A percentile compares a stretch with the other conserved stretches of the same genome.
These are phyloP conservation scores for Purpureocillium takamizusanense DNA, from an alignment of 2,329 filamentous ascomycete genomes.

Conservation along the genomic window DNA sequence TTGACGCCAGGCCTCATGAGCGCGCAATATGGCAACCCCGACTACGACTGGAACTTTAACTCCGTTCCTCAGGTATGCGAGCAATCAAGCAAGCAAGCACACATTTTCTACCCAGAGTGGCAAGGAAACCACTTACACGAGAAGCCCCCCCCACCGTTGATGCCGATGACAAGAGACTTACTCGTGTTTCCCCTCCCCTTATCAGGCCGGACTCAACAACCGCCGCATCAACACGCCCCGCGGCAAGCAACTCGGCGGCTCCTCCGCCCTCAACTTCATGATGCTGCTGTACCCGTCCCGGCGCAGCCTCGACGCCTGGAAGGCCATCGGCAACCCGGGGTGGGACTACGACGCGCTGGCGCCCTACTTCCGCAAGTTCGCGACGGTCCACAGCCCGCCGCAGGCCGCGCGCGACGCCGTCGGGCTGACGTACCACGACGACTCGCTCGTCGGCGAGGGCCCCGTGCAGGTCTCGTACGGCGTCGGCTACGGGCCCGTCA, in stretches of 20 bases:
- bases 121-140: too few relatives aligned
- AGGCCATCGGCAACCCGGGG: constrained; percentile 14
- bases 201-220: too few relatives aligned
- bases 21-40: constrained; percentile 10
- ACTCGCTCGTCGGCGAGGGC: constrained; percentile 19
- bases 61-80: constrained; percentile 10
- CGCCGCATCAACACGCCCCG: too few relatives aligned
- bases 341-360: constrained; percentile 17
- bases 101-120: too few relatives aligned
- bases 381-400: constrained; percentile 15
- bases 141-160: too few relatives aligned
- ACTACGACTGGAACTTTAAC: constrained; percentile 13
- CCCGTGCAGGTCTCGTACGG: constrained; percentile 27
- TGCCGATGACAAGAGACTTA: too few relatives aligned
- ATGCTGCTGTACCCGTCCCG: constrained; percentile 8
- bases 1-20: constrained; percentile 9
- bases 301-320: constrained; percentile 14
- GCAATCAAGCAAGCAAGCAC: too few relatives aligned
- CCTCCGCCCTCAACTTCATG: constrained; percentile 43
- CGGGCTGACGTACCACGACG: constrained; percentile 22
- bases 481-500: constrained; percentile 20
- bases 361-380: constrained; percentile 25
- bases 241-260: too few relatives aligned
- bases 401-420: constrained; percentile 16
- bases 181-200: too few relatives aligned